Base-by-base conservation (phyloP, 768 basidiomycete species). In the Rhizopogon vinicolor region DNA sequence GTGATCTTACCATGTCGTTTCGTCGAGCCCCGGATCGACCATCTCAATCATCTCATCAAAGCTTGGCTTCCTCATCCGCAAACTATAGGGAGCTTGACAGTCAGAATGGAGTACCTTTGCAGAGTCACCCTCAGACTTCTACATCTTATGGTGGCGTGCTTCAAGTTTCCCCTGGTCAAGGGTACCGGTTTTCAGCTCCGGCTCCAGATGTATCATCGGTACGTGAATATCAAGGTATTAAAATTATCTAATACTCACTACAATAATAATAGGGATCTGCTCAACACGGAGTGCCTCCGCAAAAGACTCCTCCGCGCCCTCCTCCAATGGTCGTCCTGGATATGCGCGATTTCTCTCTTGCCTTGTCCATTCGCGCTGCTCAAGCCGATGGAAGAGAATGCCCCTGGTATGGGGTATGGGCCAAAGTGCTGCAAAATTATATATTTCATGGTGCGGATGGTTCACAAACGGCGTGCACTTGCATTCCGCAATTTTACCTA, bases 361-460 rank as follows among this genome's bases (percentile, higher is more conserved):
- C 51, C 1, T 14, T 42, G 10, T 28, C 40, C 12, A 52, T 52
- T 6, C 51, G 13, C n/a, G 51, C 18, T 3, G 51, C 51, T 18
- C 19, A 52, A 18, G 28, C 3, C 6, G 51, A 52, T 52, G 14
- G 3, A 7, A 40, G 51, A 18, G 51, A 52, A 18, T 52, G 51
- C 16, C 25, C 41, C 7, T 52, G 51, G 51, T 52, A 52, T n/a
- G 39, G 41, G n/a, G 51, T 52, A n/a, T 52, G 43, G 41, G 5
- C 16, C 29, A 52, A 43, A 33, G 40, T 52, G 7, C 8, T 52
- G 10, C 18, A 40, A 22, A 22, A 16, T 5, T 52, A 39, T 33
- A 52, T 52, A 41, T 52, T 52, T 35, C 12, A 3, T 19, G 16
- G 13, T 8, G 41, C 19, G 8, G 51, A 52, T 5, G 41, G n/a